Conservation (phyloP, 495 filamentous ascomycete genomes). For the Lophiostoma macrostomum region DNA sequence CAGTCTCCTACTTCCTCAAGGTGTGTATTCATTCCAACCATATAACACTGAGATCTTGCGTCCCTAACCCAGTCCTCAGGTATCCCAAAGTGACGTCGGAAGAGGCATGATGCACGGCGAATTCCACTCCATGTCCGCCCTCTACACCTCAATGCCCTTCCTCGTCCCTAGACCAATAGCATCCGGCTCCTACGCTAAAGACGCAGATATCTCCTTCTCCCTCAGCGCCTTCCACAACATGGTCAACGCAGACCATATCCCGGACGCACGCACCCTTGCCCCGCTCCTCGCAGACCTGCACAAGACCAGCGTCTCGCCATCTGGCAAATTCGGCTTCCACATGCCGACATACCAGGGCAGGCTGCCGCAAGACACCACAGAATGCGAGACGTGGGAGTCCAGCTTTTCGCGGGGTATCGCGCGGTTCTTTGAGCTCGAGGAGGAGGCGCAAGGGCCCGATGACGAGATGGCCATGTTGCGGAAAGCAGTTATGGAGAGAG, state of each 20-base stretch:
- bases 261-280: background rate
- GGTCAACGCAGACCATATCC: too few species aligned
- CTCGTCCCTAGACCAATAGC: too few species aligned
- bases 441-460: background rate
- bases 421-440: background rate
- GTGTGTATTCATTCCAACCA: too few species aligned
- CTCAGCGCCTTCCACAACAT: background rate
- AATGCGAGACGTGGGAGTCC: slow-evolving; percentile 10
- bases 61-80: too few species aligned
- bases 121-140: too few species aligned
- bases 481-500: slow-evolving; percentile 3
- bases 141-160: too few species aligned
- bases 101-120: too few species aligned
- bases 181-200: too few species aligned
- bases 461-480: slow-evolving; percentile 6
- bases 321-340: slow-evolving; percentile 24
- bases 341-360: slow-evolving; percentile 16
- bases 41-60: too few species aligned
- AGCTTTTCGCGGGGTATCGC: slow-evolving; percentile 9
- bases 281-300: background rate
- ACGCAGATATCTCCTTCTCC: too few species aligned
- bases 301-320: slow-evolving; percentile 8
- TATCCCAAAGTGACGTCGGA: too few species aligned
- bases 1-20: too few species aligned
- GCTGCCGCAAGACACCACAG: slow-evolving; percentile 12